A percentile compares a stretch with the other conserved stretches of the same genome.
Conservation (phyloP, 2,329 filamentous ascomycete species). For the Aureobasidium sp. region DNA sequence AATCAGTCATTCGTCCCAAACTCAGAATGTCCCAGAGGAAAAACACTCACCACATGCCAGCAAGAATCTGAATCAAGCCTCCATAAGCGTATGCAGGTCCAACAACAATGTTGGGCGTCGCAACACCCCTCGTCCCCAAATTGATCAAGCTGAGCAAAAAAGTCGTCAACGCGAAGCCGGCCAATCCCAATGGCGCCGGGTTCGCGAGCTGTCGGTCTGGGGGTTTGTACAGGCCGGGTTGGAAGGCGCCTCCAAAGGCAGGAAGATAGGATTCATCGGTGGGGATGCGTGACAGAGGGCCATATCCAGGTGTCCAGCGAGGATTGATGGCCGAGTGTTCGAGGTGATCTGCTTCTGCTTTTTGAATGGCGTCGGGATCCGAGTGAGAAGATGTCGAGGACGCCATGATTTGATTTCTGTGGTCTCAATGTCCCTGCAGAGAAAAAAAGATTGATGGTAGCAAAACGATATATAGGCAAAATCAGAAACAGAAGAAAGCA, state of each 20-base stretch:
- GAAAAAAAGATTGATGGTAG: background rate
- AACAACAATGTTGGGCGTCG: constrained; percentile 59
- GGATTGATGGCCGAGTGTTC: background rate
- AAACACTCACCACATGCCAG: constrained; percentile 69
- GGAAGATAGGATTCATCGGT: constrained; percentile 38
- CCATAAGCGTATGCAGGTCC: constrained; percentile 68
- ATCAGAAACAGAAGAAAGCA: background rate
- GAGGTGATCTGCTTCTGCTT: background rate
- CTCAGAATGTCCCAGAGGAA: background rate
- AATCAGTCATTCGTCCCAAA: background rate
- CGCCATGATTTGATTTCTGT: background rate
- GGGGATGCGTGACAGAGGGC: constrained; percentile 45
- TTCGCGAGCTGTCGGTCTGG: constrained; percentile 62
- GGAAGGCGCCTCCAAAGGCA: constrained; percentile 66
- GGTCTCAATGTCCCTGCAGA: background rate
- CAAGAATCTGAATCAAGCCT: constrained; percentile 69
- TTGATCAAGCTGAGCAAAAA: constrained; percentile 74
- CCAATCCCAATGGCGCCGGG: constrained; percentile 69
- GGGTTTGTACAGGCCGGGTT: constrained; percentile 61
- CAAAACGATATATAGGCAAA: background rate
- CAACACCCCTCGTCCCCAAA: constrained; percentile 55
- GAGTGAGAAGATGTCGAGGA: background rate
- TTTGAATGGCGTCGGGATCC: constrained; percentile 1
- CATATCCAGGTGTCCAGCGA: constrained; percentile 7
- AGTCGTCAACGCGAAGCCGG: constrained; percentile 74